Conservation (phyloP, 2,329 filamentous ascomycete genomes). For the Scytalidium sp. region DNA sequence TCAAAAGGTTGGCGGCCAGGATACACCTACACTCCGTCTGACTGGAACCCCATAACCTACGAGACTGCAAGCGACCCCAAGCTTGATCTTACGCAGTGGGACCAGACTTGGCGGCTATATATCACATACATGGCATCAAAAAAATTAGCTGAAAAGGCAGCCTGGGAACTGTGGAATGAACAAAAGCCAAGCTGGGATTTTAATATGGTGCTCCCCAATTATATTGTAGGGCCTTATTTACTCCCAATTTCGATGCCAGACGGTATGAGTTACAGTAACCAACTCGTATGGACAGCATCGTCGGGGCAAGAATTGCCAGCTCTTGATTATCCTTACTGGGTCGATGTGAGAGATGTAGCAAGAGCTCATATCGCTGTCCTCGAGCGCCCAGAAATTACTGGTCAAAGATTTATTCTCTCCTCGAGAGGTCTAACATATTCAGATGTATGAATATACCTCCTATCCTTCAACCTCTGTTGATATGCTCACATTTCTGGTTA, state of each 20-base stretch:
- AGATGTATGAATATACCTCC: too few species aligned
- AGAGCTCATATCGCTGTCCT: slow-evolving; percentile 1
- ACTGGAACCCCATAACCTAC: background rate
- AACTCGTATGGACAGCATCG: background rate
- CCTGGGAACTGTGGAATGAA: background rate
- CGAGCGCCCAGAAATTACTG: background rate
- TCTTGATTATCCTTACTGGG: slow-evolving; percentile 3
- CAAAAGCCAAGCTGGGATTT: background rate
- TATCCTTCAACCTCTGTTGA: too few species aligned
- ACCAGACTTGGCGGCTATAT: background rate
- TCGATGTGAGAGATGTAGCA: slow-evolving; percentile 5
- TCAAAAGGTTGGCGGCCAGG: background rate
- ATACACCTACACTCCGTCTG: background rate
- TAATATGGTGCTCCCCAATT: background rate
- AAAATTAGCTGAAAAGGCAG: slow-evolving; percentile 3
- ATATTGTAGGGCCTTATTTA: slow-evolving; percentile 2
- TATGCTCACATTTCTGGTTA: background rate
- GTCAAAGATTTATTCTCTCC: slow-evolving; percentile 1
- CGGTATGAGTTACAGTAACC: slow-evolving; percentile 1
- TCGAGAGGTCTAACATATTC: background rate
- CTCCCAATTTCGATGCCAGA: background rate
- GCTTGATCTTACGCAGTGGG: slow-evolving; percentile 1
- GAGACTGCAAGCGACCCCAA: background rate
- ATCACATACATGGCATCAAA: slow-evolving; percentile 3
- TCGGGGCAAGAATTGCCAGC: background rate